Base-by-base conservation (phyloP, 805 yeast genomes). In the Brettanomyces custersianus region DNA sequence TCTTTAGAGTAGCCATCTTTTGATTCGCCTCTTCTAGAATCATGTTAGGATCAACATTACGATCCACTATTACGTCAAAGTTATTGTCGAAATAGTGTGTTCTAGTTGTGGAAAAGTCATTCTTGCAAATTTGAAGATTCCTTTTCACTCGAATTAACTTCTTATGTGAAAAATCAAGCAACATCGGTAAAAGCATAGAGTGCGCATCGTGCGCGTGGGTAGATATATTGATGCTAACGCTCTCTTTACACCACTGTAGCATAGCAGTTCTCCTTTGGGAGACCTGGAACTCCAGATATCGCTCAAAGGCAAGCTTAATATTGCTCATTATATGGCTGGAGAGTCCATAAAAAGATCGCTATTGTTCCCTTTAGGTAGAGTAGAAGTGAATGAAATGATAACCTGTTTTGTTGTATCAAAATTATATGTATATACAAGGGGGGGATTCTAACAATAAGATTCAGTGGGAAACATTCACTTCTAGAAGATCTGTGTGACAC, bases 221-320 rank as follows among this genome's bases (percentile, higher is more conserved):
- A 9, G 35, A 12, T 21, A 20, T 31, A 12, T 15, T 13, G 22
- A 12, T 12, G 25, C 10, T 9, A 9, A 12, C 38, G 11, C 41
- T 29, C 3, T 46, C 51, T 29, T 49, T 27, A 32, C 51, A 53
- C 59, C 57, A 54, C 31, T 34, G 41, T 11, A 54, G 40, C 44
- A 53, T 52, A 27, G 43, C 36, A 20, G 52, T 55, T 36, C 57
- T 44, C 38, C 49, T 48, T 29, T 44, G 47, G 6, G 49, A 21
- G 4, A 43, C 18, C 25, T 43, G 48, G 19, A 47, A 31, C 40
- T 54, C 57, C 37, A 45, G 17, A 37, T 49, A 52, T 25, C 59
- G 45, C 25, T 44, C 46, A 29, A 51, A 47, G 8, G 53, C 55
- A 23, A 47, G 27, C 36, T 40, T 45, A 18, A 51, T 31, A 39